Evolutionary conservation across 2,329 filamentous ascomycete species (phyloP), one percentile per base, ranked within the genome.

Genomic region (Penicillium frequentans): DNA sequence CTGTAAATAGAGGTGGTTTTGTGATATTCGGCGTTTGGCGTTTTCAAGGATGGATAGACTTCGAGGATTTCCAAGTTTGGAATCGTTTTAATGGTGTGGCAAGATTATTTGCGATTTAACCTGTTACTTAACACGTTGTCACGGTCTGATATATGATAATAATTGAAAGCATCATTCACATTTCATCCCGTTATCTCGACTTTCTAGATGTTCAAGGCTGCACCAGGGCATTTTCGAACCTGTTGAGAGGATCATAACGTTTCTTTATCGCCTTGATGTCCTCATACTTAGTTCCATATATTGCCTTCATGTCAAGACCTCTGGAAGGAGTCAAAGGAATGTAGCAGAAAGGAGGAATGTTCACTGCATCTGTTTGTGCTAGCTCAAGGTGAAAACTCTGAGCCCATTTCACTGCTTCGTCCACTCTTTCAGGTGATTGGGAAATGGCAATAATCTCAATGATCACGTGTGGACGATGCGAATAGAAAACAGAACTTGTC

Each of bases 161-260:
- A 19, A 11, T 7, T 11, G n/a, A 39, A 39, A 19, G 16, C 9
- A 39, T 39, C 16, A 19, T 19, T 8, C 8, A 39, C 16, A 19
- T 3, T 39, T 33, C 13, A 16, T 33, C 13, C 5, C 14, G 5
- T 13, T 33, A 33, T 16, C n/a, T 39, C 10, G 8, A 10, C 26
- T 19, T 1, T 9, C n/a, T 9, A 10, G n/a, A 39, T n/a, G 11
- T 9, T 19, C n/a, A 56, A 5, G 50, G 37, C 23, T 49, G 49
- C 19, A 55, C 46, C 8, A 64, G 16, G 6, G 57, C 37, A 50
- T 54, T 52, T 3, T 66, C 72, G 55, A 77, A 78, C 1, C 73
- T 65, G 56, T 76, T 74, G 4, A 68, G 55, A 0, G 73, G 70
- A 43, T 77, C 75, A 47, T 73, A 73, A 44, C 70, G 64, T 53